Base-by-base conservation (phyloP, 1,284 basidiomycete species). In the Sporisorium iseilematis-ciliati region DNA sequence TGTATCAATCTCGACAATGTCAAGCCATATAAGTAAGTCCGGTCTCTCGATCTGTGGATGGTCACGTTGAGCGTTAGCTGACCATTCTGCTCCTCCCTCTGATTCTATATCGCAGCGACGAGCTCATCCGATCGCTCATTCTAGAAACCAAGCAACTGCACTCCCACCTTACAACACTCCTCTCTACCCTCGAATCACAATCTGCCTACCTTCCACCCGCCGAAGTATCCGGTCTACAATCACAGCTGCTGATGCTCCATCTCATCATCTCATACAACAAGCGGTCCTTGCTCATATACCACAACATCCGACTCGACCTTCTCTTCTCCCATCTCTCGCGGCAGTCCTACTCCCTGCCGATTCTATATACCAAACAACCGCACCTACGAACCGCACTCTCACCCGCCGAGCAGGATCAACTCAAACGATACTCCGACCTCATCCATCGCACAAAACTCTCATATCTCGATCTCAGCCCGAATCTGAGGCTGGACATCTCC, bases 211-310 rank as follows among this genome's bases (percentile, higher is more conserved):
- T 59, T 7, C 69, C 80, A 81, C 70, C 77, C 82, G 85, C 50
- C 21, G 85, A 87, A 26, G 85, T 86, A 38, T 81, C 80, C 62
- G 85, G 80, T 50, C 71, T 88, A 26, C 87, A 92, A 14, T 91
- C 92, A 26, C 90, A 91, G 25, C 87, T 96, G 58, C 90, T 95
- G 56, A 90, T 97, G 78, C 91, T 92, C 81, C 93, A 97, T 85
- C 92, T 95, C 8, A 90, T 93, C 26, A 92, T 95, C 69, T 88
- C 91, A 49, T 90, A 94, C 74, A 97, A 97, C 88, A 96, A 97
- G 85, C 91, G 96, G 16, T 94, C 93, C 83, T 88, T 98, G 7
- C 89, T 97, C 40, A 94, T 94, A 1, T 99, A 98, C 86, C 93
- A 97, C 84, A 87, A 90, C 31, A 92, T 93, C 84, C 90, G 96